Base-by-base conservation (phyloP, 2,329 filamentous ascomycete species). In the Curvularia sp. region DNA sequence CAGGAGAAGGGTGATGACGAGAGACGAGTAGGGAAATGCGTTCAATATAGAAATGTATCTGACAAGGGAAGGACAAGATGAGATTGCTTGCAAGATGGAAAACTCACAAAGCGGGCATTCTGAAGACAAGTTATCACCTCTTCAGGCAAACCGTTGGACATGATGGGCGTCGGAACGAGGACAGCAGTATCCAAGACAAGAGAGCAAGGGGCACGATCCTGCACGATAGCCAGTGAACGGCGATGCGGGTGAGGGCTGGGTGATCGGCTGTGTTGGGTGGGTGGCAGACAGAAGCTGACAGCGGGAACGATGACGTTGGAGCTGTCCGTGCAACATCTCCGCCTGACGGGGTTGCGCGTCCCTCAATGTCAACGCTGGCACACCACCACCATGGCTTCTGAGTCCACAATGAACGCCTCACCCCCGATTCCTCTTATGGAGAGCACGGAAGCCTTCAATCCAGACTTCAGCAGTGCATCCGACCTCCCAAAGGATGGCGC, bases 91-190 rank as follows among this genome's bases (percentile, higher is more conserved):
- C 38, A 32, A 25, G 46, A 42, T 69, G 36, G 30, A 36, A 47
- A 45, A 70, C 80, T 59, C 86, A 97, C 93, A 80, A 97, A 99
- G 69, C 94, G 89, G 49, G 94, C 92, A 80, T 97, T 98, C 75
- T 96, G 89, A 23, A 99, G 87, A 74, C 93, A 97, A 71, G 93
- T 89, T 12, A 95, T 85, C 21, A 98, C 95, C 77, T 97, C 93
- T 3, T 84, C 81, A 0, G 95, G 95, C 2, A 98, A 85, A 8
- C 85, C 84, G 57, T 84, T 83, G 36, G 91, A 89, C 51, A 60
- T 60, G 47, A 59, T 49, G 39, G 57, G 38, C 30, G 39, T 39
- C 10, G 25, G 10, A 53, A 27, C 15, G 55, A 32, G 32, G 42
- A n/a, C 25, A 45, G 21, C 57, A 46, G 18, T 28, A 57, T 25